These are phyloP conservation scores for Amanita molliuscula DNA, from an alignment of 768 basidiomycete genomes.

Conservation along the genomic window DNA sequence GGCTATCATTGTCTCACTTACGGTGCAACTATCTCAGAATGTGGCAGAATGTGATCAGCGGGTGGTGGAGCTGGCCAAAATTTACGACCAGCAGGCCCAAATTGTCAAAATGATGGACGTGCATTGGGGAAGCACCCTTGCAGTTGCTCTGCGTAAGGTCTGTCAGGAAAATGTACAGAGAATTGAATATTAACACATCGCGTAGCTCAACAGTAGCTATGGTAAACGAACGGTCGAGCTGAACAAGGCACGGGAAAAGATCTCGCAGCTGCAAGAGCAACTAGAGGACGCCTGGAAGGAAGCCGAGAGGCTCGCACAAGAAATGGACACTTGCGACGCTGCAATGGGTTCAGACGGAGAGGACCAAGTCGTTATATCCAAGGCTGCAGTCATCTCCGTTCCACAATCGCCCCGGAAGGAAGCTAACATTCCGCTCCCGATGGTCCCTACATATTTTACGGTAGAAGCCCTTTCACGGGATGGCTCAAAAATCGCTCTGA, in stretches of 20 bases:
- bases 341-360: slow-evolving; percentile 21
- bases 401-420: slow-evolving; percentile 17
- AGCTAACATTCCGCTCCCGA: slow-evolving; percentile 5
- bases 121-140: slow-evolving; percentile 70
- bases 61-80: slow-evolving; percentile 44
- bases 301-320: slow-evolving; percentile 61
- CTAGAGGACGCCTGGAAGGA: slow-evolving; percentile 76
- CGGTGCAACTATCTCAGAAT: slow-evolving; percentile 50
- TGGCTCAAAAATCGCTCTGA: slow-evolving; percentile 1
- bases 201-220: slow-evolving; percentile 59
- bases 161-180: neutral
- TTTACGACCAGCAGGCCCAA: slow-evolving; percentile 56
- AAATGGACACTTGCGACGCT: slow-evolving; percentile 55
- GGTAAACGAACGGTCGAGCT: slow-evolving; percentile 55
- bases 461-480: slow-evolving; percentile 5
- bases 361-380: slow-evolving; percentile 32
- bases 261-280: slow-evolving; percentile 53
- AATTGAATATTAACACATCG: neutral
- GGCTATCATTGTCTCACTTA: slow-evolving; percentile 29
- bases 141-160: slow-evolving; percentile 67
- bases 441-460: slow-evolving; percentile 10
- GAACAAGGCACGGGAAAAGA: slow-evolving; percentile 30
- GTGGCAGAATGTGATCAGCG: slow-evolving; percentile 48
- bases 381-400: slow-evolving; percentile 33
- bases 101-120: slow-evolving; percentile 47